Evolutionary conservation across 805 yeast species (phyloP).

Genomic region (Metschnikowia anglica): DNA sequence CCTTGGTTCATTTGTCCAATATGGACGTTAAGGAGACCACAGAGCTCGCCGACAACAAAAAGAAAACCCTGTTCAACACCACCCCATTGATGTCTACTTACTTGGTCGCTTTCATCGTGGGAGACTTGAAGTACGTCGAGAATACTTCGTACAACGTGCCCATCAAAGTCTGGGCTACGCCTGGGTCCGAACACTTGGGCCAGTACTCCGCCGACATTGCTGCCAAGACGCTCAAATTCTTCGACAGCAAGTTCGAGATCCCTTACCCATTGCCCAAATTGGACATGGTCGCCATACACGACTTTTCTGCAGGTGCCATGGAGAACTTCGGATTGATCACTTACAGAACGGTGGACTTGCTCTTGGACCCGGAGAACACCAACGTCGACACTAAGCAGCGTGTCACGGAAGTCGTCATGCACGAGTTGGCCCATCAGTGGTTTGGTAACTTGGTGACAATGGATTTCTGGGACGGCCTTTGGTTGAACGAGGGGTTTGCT

Average conservation of each 20-base stretch:
- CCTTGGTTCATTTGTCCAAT: constrained; percentile 63
- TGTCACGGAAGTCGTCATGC: constrained; percentile 84
- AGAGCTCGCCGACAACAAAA: constrained; percentile 42
- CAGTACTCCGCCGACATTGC: constrained; percentile 72
- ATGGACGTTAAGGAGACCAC: constrained; percentile 61
- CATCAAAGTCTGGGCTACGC: constrained; percentile 77
- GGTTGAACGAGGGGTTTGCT: constrained; percentile 89
- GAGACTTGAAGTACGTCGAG: constrained; percentile 75
- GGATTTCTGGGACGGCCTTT: constrained; percentile 91
- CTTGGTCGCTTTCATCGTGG: constrained; percentile 78
- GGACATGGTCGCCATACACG: constrained; percentile 81
- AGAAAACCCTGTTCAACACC: constrained; percentile 63
- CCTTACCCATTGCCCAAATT: constrained; percentile 78
- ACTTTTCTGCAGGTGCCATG: constrained; percentile 87
- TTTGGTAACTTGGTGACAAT: constrained; percentile 86
- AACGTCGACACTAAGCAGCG: constrained; percentile 63
- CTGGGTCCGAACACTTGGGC: constrained; percentile 72
- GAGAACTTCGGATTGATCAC: constrained; percentile 83
- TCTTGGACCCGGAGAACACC: constrained; percentile 70
- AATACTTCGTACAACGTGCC: constrained; percentile 66
- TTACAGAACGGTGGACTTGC: constrained; percentile 71
- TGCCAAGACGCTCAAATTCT: constrained; percentile 70
- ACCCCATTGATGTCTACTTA: constrained; percentile 86
- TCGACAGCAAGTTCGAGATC: constrained; percentile 70
- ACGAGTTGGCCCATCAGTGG: constrained; percentile 92